These are phyloP conservation scores for Phytophthora pseudosyringae DNA, from an alignment of 352 stramenopile species.

Conservation along the genomic window DNA sequence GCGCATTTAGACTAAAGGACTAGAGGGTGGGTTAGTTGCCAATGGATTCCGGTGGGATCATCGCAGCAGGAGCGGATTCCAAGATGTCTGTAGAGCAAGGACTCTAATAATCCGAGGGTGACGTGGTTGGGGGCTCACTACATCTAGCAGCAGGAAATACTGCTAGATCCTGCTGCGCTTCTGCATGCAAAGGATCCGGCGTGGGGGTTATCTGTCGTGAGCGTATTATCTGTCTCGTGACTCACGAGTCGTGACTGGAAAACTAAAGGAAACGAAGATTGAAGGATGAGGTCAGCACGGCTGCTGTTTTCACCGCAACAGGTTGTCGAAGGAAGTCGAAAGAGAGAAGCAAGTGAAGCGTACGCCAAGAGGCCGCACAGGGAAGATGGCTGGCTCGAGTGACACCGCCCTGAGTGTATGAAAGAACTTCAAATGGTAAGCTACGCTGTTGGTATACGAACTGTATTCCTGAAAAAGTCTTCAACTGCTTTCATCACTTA, in stretches of 20 bases:
- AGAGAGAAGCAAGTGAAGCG: no score
- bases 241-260: slow-evolving; percentile 8
- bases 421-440: no score
- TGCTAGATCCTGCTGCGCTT: slow-evolving; percentile 22
- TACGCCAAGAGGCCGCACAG: no score
- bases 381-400: no score
- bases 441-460: no score
- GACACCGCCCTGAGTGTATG: no score
- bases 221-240: no score
- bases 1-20: not conserved
- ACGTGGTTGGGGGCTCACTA: not conserved
- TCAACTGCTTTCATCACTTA: no score
- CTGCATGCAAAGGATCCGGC: slow-evolving; percentile 24
- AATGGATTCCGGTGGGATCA: slow-evolving; percentile 9
- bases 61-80: slow-evolving; percentile 8
- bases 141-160: slow-evolving; percentile 12
- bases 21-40: not conserved
- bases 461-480: not conserved
- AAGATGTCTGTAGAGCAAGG: slow-evolving; percentile 9
- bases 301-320: slow-evolving; percentile 24
- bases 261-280: slow-evolving; percentile 4
- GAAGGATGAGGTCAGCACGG: slow-evolving; percentile 21
- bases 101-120: not conserved
- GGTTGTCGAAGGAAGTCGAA: no score
- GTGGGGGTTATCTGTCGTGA: slow-evolving; percentile 4